Evolutionary conservation across 2,329 filamentous ascomycete species (phyloP).

Genomic region (Apiospora marii): DNA sequence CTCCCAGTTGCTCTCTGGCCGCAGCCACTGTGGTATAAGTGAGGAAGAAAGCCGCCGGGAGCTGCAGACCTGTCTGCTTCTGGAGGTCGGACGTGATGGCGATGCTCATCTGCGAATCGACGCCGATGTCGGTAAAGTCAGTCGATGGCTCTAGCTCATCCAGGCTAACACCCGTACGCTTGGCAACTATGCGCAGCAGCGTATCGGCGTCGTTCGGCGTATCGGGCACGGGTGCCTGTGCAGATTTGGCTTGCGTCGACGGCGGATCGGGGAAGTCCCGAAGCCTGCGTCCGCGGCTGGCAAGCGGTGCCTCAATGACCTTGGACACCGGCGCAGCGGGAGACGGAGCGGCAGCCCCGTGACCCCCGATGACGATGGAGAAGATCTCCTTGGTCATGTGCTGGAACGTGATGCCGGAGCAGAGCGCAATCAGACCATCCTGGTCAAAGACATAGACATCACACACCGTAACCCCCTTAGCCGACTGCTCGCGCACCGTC

Average conservation of each 20-base stretch:
- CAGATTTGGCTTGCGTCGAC: neutral
- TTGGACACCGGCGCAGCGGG: neutral
- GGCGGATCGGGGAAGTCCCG: slow-evolving; percentile 17
- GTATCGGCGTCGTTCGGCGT: slow-evolving; percentile 1
- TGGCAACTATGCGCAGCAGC: slow-evolving; percentile 5
- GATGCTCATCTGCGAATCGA: slow-evolving; percentile 22
- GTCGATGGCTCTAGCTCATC: neutral
- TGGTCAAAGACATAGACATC: slow-evolving; percentile 22
- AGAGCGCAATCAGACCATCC: slow-evolving; percentile 9
- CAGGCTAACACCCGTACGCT: slow-evolving; percentile 1
- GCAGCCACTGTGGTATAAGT: neutral
- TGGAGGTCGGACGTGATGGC: slow-evolving; percentile 19
- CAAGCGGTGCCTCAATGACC: neutral
- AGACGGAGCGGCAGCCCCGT: neutral
- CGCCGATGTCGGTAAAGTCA: slow-evolving; percentile 10
- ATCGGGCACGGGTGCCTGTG: neutral
- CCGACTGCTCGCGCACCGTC: slow-evolving; percentile 18
- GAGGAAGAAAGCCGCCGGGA: slow-evolving; percentile 15
- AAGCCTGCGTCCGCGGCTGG: neutral
- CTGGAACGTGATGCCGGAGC: slow-evolving; percentile 12
- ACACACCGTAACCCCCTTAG: neutral
- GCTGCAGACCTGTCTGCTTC: slow-evolving; percentile 6
- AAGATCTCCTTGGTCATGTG: slow-evolving; percentile 22
- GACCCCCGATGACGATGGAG: slow-evolving; percentile 8
- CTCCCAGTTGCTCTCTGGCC: neutral